These are phyloP conservation scores for Ilyonectria robusta DNA, from an alignment of 2,329 filamentous ascomycete genomes.

Conservation along the genomic window DNA sequence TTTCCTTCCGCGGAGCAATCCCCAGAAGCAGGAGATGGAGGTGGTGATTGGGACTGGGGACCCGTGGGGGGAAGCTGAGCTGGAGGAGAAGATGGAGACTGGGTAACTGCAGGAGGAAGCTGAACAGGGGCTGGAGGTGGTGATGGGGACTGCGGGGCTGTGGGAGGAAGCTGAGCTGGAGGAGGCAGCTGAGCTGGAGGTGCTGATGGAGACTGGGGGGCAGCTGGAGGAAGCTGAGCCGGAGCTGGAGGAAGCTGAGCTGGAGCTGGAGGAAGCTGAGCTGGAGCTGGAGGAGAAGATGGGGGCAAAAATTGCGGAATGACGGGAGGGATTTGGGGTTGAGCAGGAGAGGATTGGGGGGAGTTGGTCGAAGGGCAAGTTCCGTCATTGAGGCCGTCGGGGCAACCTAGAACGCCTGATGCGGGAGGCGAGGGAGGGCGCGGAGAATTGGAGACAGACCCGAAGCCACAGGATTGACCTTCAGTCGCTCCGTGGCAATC, in stretches of 20 bases:
- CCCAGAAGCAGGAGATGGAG: not conserved
- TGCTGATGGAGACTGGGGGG: too few species aligned
- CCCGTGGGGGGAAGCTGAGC: not conserved
- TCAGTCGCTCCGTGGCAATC: not conserved
- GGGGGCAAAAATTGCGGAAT: not conserved
- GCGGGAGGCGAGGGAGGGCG: constrained; percentile 2
- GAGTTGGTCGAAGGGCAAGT: not conserved
- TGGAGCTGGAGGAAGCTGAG: not conserved
- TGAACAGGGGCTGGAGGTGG: not conserved
- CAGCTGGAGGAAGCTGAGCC: not conserved
- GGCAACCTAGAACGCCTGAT: not conserved
- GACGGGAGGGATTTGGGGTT: not conserved
- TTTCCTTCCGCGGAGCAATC: not conserved
- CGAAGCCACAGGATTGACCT: not conserved
- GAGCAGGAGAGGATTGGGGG: not conserved
- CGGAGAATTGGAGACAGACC: not conserved
- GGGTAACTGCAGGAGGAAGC: not conserved
- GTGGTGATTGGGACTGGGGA: not conserved
- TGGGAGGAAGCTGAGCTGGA: not conserved
- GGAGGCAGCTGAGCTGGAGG: not conserved
- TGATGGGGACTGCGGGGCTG: not conserved
- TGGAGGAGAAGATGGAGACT: not conserved
- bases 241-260: not conserved
- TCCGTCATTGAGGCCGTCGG: not conserved
- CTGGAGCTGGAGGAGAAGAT: not conserved